Evolutionary conservation across 257 asterid species (phyloP).

Genomic region (Nicotiana sylvestris): DNA sequence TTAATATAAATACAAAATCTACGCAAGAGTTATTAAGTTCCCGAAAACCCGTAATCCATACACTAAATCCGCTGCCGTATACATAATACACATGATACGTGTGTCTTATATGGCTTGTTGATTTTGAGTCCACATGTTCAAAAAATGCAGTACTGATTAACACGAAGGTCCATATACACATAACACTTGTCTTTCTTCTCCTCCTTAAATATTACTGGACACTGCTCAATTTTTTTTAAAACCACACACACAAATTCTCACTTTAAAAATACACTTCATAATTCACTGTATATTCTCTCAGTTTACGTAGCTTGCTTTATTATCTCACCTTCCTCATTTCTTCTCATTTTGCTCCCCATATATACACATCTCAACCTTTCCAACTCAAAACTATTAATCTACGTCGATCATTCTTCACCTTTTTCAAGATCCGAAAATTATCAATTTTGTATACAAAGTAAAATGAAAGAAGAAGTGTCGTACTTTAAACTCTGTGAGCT

Average conservation of each 20-base stretch:
- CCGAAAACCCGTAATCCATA: too few species aligned
- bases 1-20: too few species aligned
- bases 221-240: neutral
- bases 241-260: neutral
- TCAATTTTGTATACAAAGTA: neutral
- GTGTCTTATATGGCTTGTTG: neutral
- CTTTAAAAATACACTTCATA: neutral
- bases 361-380: too few species aligned
- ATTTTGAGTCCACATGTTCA: conserved; percentile 5
- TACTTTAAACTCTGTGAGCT: conserved; percentile 37
- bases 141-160: neutral
- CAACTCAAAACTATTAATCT: too few species aligned
- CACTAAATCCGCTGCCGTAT: too few species aligned
- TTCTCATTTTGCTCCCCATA: neutral
- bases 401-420: too few species aligned
- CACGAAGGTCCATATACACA: neutral
- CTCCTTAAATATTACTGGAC: neutral
- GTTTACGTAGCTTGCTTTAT: neutral
- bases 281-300: neutral
- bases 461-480: neutral
- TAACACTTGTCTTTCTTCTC: neutral
- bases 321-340: neutral
- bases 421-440: neutral
- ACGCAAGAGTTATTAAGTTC: too few species aligned
- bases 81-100: neutral